These are phyloP conservation scores for Chrysoporthe cubensis DNA, from an alignment of 2,329 filamentous ascomycete species.

Conservation along the genomic window DNA sequence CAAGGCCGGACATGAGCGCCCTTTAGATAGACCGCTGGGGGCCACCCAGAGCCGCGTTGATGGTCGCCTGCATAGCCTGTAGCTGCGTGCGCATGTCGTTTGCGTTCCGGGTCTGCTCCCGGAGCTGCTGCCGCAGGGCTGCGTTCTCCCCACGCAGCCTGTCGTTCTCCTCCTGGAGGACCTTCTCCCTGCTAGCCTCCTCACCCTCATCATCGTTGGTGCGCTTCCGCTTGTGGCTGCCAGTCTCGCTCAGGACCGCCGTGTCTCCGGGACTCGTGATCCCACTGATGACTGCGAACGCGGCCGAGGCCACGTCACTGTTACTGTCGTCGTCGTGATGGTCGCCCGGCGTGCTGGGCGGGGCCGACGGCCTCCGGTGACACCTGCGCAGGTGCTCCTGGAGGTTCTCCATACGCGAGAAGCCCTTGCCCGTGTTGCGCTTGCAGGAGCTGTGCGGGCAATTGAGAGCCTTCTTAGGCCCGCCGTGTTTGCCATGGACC, in stretches of 20 bases:
- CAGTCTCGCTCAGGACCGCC: slow-evolving; percentile 27
- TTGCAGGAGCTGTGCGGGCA: slow-evolving; percentile 90
- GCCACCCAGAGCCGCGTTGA: slow-evolving; percentile 32
- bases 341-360: slow-evolving; percentile 34
- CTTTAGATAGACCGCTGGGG: slow-evolving; percentile 11
- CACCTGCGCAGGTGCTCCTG: slow-evolving; percentile 91
- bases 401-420: slow-evolving; percentile 91
- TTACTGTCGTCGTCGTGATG: slow-evolving; percentile 47
- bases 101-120: slow-evolving; percentile 52
- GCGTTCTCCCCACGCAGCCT: slow-evolving; percentile 68
- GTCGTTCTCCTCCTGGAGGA: slow-evolving; percentile 67
- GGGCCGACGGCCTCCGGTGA: slow-evolving; percentile 52
- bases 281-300: slow-evolving; percentile 15
- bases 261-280: slow-evolving; percentile 16
- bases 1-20: neutral
- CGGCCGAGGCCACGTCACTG: slow-evolving; percentile 44
- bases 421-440: slow-evolving; percentile 83
- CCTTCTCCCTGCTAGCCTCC: slow-evolving; percentile 35
- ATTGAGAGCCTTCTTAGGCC: slow-evolving; percentile 83
- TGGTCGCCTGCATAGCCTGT: slow-evolving; percentile 48
- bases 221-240: slow-evolving; percentile 53
- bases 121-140: slow-evolving; percentile 56
- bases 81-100: slow-evolving; percentile 55
- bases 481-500: slow-evolving; percentile 88
- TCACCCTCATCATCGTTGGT: slow-evolving; percentile 36